Base-by-base conservation (phyloP, 2,329 filamentous ascomycete species). In the Aspergillus sp. region DNA sequence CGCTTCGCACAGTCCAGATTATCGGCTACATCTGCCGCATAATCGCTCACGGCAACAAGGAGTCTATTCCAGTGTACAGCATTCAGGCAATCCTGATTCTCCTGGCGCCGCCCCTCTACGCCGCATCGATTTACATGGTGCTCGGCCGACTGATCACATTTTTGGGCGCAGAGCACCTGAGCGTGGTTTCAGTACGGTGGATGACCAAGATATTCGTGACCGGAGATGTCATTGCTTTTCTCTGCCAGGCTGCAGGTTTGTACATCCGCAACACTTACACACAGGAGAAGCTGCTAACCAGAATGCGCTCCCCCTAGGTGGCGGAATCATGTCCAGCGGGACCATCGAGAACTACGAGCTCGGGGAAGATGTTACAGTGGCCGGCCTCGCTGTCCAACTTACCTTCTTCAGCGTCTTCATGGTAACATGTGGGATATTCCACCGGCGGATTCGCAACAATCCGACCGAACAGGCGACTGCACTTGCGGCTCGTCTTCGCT, bases 1-100 rank as follows among this genome's bases (percentile, higher is more conserved):
- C 5, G 15, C 13, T 39, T 9, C 13, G 8, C 22, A 5, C 11
- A 83, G 80, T 84, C 69, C 80, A 85, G 62, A 62, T 66, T 3
- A 64, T 71, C 43, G 71, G 71, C 44, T 71, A 72, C 47, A 62
- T 66, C 30, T 66, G 61, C 26, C 68, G 70, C 24, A 55, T 50
- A 47, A 18, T 39, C 17, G 52, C 55, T 15, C 36, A 56, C n/a
- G 38, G 51, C 18, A 39, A 54, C 3, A 53, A 49, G 6, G 48
- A 60, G 22, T 60, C 55, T n/a, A 48, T 59, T 51, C 36, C 64
- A 55, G 30, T 66, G 58, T 77, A 71, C 57, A 66, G 70, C 13
- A 63, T 74, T 2, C 74, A 77, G 55, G 66, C 68, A 2, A 56
- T 75, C 0, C 56, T 71, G 8, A 66, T 74, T 32, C 70, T 78